Conservation (phyloP, 306 rosid genomes). For the Adenanthera pavonina region DNA sequence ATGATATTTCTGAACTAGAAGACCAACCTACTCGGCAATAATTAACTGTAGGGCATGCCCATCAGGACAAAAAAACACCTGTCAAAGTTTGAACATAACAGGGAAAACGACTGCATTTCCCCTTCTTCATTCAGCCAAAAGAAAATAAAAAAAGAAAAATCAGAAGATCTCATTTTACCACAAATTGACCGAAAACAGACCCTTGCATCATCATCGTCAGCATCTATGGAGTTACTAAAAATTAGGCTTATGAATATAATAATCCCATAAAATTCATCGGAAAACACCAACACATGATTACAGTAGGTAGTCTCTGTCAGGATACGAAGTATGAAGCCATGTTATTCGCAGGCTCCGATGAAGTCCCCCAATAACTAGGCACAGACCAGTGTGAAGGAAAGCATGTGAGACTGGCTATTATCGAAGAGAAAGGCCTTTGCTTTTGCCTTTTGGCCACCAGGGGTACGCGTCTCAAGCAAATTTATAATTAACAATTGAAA, state of each 20-base stretch:
- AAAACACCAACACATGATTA: slow-evolving; percentile 38
- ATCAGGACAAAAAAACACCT: slow-evolving; percentile 25
- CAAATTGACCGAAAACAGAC: slow-evolving; percentile 1
- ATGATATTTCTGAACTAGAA: slow-evolving; percentile 3
- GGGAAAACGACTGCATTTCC: neutral
- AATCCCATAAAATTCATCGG: slow-evolving; percentile 33
- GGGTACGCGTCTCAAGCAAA: slow-evolving; percentile 60
- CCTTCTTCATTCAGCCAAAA: neutral
- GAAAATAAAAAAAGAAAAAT: neutral
- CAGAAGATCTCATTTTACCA: slow-evolving; percentile 14
- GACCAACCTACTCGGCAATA: neutral
- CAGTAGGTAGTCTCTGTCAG: slow-evolving; percentile 35
- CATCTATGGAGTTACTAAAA: slow-evolving; percentile 5
- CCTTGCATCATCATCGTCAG: slow-evolving; percentile 43
- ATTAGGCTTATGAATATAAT: neutral
- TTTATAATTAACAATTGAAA: slow-evolving; percentile 15
- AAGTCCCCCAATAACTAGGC: slow-evolving; percentile 39
- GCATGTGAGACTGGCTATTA: slow-evolving; percentile 59
- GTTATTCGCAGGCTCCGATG: slow-evolving; percentile 52
- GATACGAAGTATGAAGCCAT: slow-evolving; percentile 46
- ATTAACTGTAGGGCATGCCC: slow-evolving; percentile 9
- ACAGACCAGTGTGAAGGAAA: slow-evolving; percentile 29
- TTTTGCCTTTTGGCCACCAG: slow-evolving; percentile 61
- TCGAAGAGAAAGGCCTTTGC: slow-evolving; percentile 53
- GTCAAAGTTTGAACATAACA: slow-evolving; percentile 21